Evolutionary conservation across 306 rosid species (phyloP), one percentile per base, ranked within the genome.

Genomic region (Trifolium subterraneum): DNA sequence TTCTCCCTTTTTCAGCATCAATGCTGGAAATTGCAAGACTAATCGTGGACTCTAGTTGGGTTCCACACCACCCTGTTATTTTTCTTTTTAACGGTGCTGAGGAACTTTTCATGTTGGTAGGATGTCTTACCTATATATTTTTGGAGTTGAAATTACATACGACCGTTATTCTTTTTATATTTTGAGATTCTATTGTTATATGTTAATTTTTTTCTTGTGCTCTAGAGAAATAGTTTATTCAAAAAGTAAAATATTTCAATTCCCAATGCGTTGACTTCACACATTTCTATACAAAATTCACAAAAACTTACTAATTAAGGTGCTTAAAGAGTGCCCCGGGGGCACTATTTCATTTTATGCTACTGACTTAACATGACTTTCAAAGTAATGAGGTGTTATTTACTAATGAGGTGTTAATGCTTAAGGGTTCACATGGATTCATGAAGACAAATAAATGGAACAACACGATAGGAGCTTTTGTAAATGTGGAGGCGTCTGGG

Each of bases 71-170:
- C 70, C 99, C 99, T 15, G 69, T 92, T 79, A 83, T 95, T 82
- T 87, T 95, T 81, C 98, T 95, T 70, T 95, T 95, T 80, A 95
- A 95, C 48, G 99, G 98, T n/a, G 99, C 97, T 7, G 99, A 95
- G 74, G 99, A 95, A 81, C 97, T 95, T 65, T 95, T 92, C 83
- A 63, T 95, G 99, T 81, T 95, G 98, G 99, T 95, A 90, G 67
- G 92, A 45, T 72, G 64, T 84, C 71, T 33, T 73, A 23, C 25
- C 50, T 42, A 62, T 74, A 48, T 70, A 47, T 36, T 39, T 74
- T 56, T 29, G 1, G 35, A 42, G 55, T 74, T 38, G 55, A 76
- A 50, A 68, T 47, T 72, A 27, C 78, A 70, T 74, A 70, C 19
- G 51, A 8, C 19, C 71, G 4, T 10, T 22, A 56, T 42, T 77